phyloP scores from a whole-genome alignment of 805 yeast species.

The Kodamaea laetipori region DNA sequence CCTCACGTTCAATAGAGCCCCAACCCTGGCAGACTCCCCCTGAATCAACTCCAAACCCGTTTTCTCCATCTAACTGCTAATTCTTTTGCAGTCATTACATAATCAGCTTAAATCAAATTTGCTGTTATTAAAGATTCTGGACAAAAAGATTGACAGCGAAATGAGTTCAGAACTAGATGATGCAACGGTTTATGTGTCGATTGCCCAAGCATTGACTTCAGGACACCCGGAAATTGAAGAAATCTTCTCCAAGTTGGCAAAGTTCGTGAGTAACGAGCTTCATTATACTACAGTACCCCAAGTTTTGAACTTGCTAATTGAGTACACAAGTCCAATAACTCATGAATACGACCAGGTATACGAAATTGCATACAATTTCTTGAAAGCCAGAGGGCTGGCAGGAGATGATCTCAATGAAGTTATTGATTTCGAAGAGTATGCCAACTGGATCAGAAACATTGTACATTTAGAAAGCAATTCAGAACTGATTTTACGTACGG shows the following conservation, averaged over 20 bases:
- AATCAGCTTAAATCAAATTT: background rate
- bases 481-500: constrained; percentile 8
- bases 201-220: constrained; percentile 8
- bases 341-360: constrained; percentile 9
- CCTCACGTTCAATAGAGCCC: background rate
- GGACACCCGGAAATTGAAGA: constrained; percentile 4
- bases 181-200: constrained; percentile 3
- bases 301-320: constrained; percentile 5
- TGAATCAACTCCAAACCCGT: background rate
- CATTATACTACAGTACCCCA: constrained; percentile 11
- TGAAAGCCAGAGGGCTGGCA: background rate
- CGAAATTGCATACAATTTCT: constrained; percentile 8
- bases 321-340: constrained; percentile 12
- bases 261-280: constrained; percentile 1
- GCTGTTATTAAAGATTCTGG: constrained; percentile 1
- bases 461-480: background rate
- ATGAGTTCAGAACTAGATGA: constrained; percentile 8
- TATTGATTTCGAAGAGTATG: constrained; percentile 10
- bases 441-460: constrained; percentile 6
- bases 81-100: constrained; percentile 4
- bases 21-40: background rate
- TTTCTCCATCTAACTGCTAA: background rate
- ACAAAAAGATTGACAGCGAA: background rate
- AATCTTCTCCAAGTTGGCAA: background rate
- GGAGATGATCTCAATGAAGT: constrained; percentile 1